Conservation (phyloP, 2,329 filamentous ascomycete species). For the Didymellaceae sp. region DNA sequence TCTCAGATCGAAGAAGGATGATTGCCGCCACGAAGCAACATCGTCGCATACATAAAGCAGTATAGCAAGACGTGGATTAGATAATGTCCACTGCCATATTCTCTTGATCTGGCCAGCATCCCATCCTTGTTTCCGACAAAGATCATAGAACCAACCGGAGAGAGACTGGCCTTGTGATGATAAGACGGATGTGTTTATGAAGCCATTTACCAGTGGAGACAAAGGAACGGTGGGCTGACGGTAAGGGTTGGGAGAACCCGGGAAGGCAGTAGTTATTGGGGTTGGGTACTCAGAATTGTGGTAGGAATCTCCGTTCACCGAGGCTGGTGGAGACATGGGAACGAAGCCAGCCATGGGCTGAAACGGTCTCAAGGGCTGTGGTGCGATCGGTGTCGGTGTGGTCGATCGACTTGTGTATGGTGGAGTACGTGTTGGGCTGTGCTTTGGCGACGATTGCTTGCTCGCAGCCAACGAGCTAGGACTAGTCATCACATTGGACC, state of each 20-base stretch:
- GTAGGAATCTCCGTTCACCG: conserved; percentile 39
- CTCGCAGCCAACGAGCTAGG: conserved; percentile 38
- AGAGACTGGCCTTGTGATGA: conserved; percentile 47
- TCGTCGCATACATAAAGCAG: conserved; percentile 50
- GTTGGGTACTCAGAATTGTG: conserved; percentile 38
- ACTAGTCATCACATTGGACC: conserved; percentile 46
- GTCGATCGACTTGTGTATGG: conserved; percentile 49
- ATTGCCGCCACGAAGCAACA: conserved; percentile 47
- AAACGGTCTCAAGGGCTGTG: conserved; percentile 45
- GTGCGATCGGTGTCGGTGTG: conserved; percentile 46
- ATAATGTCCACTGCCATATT: conserved; percentile 51
- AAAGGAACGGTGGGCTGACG: conserved; percentile 36
- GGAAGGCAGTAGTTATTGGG: conserved; percentile 34
- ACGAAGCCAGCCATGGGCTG: conserved; percentile 44
- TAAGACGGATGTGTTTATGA: conserved; percentile 45
- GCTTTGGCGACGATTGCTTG: conserved; percentile 41
- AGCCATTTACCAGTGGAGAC: conserved; percentile 44
- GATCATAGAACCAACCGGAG: conserved; percentile 47
- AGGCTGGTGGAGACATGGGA: conserved; percentile 40
- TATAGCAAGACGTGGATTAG: conserved; percentile 48
- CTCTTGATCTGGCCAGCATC: conserved; percentile 43
- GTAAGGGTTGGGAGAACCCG: conserved; percentile 46
- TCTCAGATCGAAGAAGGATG: conserved; percentile 47
- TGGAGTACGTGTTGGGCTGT: conserved; percentile 46
- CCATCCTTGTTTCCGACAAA: conserved; percentile 46